Percentiles rank a stretch among this genome's conserved stretches.
These are phyloP conservation scores for Candida boleticola DNA, from an alignment of 805 yeast species.

Conservation along the genomic window DNA sequence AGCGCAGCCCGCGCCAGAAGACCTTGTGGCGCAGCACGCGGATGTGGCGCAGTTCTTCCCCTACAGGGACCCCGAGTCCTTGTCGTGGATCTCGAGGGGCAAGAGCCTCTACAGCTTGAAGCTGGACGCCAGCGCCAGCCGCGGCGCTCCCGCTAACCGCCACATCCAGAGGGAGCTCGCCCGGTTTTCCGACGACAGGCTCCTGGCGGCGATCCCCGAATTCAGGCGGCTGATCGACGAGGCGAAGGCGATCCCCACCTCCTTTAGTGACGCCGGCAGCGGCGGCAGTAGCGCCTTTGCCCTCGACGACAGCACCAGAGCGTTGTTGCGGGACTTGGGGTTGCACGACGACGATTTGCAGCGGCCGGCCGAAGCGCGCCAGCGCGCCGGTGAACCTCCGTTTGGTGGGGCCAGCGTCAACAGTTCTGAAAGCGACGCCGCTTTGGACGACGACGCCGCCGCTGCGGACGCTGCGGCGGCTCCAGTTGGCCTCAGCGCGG, in stretches of 20 bases:
- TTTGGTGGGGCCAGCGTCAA: too few relatives aligned
- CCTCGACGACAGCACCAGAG: slow-evolving; percentile 14
- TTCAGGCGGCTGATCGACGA: slow-evolving; percentile 12
- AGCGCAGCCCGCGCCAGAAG: background rate
- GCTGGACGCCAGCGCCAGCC: background rate
- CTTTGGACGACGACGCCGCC: background rate
- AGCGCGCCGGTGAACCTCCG: too few relatives aligned
- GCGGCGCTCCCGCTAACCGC: background rate
- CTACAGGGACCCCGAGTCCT: slow-evolving; percentile 27
- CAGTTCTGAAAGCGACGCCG: too few relatives aligned
- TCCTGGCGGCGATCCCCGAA: slow-evolving; percentile 7
- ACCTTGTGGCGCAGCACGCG: background rate
- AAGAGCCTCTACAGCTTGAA: slow-evolving; percentile 15
- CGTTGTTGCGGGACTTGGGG: slow-evolving; percentile 18
- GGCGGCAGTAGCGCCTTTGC: slow-evolving; percentile 12
- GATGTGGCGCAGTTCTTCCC: slow-evolving; percentile 18
- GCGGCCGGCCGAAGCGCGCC: background rate
- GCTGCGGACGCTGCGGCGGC: background rate
- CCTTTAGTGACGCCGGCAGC: slow-evolving; percentile 2
- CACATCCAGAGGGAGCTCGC: slow-evolving; percentile 7
- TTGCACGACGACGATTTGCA: slow-evolving; percentile 5
- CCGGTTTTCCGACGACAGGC: slow-evolving; percentile 15
- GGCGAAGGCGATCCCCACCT: slow-evolving; percentile 13
- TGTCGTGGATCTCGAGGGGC: slow-evolving; percentile 30
- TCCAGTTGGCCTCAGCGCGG: background rate